Conservation (phyloP, 768 basidiomycete genomes). For the Termitomyces sp. region DNA sequence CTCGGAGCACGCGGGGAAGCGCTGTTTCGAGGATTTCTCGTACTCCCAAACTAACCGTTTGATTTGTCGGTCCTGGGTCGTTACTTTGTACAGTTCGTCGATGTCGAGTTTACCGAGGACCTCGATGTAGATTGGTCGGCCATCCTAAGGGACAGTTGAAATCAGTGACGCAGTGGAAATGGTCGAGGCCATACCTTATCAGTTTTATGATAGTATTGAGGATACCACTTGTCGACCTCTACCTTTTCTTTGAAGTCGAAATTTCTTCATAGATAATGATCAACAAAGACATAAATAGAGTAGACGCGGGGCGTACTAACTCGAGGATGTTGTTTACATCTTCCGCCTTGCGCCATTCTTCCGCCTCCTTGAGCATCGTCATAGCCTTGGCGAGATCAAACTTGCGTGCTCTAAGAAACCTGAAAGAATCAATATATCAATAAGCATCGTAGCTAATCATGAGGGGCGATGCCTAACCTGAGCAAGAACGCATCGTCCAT, state of each 20-base stretch:
- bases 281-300: background rate
- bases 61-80: constrained; percentile 83
- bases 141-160: constrained; percentile 50
- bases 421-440: constrained; percentile 18
- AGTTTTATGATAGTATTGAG: constrained; percentile 93
- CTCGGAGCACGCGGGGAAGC: constrained; percentile 72
- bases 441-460: background rate
- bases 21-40: constrained; percentile 78
- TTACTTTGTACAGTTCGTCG: constrained; percentile 71
- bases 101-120: constrained; percentile 88
- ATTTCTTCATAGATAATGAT: constrained; percentile 36
- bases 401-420: constrained; percentile 90
- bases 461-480: background rate
- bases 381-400: constrained; percentile 84
- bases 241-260: constrained; percentile 84
- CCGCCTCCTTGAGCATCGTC: constrained; percentile 73
- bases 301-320: constrained; percentile 31
- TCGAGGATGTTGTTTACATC: constrained; percentile 68
- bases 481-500: constrained; percentile 37
- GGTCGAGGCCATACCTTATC: constrained; percentile 61
- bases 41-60: constrained; percentile 89
- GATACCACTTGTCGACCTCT: constrained; percentile 88
- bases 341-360: constrained; percentile 88
- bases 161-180: background rate
- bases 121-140: constrained; percentile 94